Evolutionary conservation across 2,329 filamentous ascomycete species (phyloP).

Genomic region (Hypoxylon sp.): DNA sequence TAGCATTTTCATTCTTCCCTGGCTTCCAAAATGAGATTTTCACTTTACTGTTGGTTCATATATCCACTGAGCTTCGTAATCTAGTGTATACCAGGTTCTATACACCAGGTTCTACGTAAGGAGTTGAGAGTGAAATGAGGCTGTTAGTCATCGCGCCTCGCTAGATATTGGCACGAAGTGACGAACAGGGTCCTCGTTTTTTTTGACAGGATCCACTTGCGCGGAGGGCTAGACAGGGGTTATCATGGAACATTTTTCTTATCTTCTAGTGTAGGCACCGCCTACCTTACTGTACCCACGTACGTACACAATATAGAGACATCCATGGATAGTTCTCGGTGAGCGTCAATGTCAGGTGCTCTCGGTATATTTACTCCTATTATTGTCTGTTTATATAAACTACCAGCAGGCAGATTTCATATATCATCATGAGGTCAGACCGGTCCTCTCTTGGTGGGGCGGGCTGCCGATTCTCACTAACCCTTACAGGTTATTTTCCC

Average conservation of each 20-base stretch:
- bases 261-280: too few relatives aligned
- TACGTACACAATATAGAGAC: slow-evolving; percentile 5
- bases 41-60: slow-evolving; percentile 1
- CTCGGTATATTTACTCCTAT: not conserved
- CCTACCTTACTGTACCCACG: too few relatives aligned
- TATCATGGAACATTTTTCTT: slow-evolving; percentile 10
- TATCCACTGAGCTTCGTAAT: slow-evolving; percentile 3
- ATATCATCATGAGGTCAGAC: slow-evolving; percentile 21
- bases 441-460: slow-evolving; percentile 21
- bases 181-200: slow-evolving; percentile 15
- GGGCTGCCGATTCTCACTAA: slow-evolving; percentile 11
- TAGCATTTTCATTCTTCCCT: slow-evolving; percentile 6
- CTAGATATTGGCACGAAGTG: slow-evolving; percentile 20
- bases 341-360: not conserved
- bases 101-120: not conserved
- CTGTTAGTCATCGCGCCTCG: slow-evolving; percentile 27
- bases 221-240: slow-evolving; percentile 19
- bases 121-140: slow-evolving; percentile 9
- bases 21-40: slow-evolving; percentile 2
- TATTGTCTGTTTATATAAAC: not conserved
- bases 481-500: slow-evolving; percentile 26
- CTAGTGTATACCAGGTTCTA: too few relatives aligned
- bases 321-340: slow-evolving; percentile 11
- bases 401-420: slow-evolving; percentile 14
- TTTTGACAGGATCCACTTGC: slow-evolving; percentile 32